These are phyloP conservation scores for Coffea humblotiana DNA, from an alignment of 305 asterid species.

Conservation along the genomic window DNA sequence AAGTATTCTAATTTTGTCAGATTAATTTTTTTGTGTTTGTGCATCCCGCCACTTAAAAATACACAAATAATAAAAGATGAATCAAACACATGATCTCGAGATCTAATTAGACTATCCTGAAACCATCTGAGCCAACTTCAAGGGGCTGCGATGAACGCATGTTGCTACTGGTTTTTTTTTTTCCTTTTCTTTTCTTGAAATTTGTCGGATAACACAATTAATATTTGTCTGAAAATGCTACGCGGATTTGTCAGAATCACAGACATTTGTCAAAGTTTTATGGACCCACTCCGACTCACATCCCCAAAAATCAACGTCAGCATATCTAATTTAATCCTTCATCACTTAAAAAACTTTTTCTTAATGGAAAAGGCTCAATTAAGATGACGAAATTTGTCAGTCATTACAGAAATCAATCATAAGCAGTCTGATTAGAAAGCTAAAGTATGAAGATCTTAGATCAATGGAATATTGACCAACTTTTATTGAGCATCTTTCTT, in stretches of 20 bases:
- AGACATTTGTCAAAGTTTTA: background rate
- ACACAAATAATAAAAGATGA: too few relatives aligned
- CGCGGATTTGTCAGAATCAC: background rate
- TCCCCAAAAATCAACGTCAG: background rate
- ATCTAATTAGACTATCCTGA: too few relatives aligned
- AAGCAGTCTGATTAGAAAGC: background rate
- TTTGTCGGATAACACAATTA: background rate
- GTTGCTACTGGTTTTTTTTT: too few relatives aligned
- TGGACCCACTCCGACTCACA: background rate
- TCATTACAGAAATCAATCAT: conserved; percentile 9
- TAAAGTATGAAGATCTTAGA: conserved; percentile 14
- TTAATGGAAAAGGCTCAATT: background rate
- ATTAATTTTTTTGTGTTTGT: too few relatives aligned
- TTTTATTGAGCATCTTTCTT: background rate
- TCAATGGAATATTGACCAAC: conserved; percentile 5
- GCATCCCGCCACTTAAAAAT: too few relatives aligned
- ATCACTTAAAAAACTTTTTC: background rate
- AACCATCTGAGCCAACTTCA: too few relatives aligned
- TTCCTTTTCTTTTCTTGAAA: too few relatives aligned
- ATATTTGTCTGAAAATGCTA: background rate
- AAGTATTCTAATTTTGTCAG: too few relatives aligned
- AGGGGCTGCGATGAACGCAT: too few relatives aligned
- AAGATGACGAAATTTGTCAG: background rate
- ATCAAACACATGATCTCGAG: too few relatives aligned
- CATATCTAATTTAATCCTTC: background rate